These are phyloP conservation scores for Capsicum rhomboideum DNA, from an alignment of 257 asterid species.

Conservation along the genomic window DNA sequence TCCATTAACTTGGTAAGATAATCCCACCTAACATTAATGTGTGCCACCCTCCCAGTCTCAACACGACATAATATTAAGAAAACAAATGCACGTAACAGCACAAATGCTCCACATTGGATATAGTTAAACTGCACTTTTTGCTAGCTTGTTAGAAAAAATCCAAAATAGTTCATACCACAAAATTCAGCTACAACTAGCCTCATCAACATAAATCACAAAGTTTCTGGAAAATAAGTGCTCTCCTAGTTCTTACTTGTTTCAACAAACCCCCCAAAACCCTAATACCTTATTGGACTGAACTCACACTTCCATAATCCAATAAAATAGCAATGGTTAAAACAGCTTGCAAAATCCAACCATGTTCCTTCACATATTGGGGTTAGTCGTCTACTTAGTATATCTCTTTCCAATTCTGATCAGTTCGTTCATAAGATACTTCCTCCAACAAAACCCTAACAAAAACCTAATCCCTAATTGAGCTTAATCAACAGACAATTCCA, in stretches of 20 bases:
- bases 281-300: not conserved
- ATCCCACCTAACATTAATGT: not conserved
- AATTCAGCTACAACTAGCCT: not conserved
- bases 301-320: not conserved
- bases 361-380: not conserved
- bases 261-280: not conserved
- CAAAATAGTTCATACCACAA: not conserved
- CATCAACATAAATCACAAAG: not conserved
- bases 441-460: not conserved
- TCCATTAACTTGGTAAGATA: not conserved
- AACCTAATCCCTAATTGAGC: not conserved
- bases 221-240: not conserved
- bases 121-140: not conserved
- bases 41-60: not conserved
- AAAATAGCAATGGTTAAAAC: not conserved
- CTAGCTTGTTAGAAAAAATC: not conserved
- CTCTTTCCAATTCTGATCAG: not conserved
- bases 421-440: not conserved
- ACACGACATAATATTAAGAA: not conserved
- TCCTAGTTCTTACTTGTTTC: not conserved
- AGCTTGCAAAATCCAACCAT: not conserved
- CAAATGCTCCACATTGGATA: not conserved
- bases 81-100: not conserved
- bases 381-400: not conserved
- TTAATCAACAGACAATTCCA: not conserved